Base-by-base conservation (phyloP, 225 moss, liverwort and hornwort genomes). In the Marchantia polymorpha region DNA sequence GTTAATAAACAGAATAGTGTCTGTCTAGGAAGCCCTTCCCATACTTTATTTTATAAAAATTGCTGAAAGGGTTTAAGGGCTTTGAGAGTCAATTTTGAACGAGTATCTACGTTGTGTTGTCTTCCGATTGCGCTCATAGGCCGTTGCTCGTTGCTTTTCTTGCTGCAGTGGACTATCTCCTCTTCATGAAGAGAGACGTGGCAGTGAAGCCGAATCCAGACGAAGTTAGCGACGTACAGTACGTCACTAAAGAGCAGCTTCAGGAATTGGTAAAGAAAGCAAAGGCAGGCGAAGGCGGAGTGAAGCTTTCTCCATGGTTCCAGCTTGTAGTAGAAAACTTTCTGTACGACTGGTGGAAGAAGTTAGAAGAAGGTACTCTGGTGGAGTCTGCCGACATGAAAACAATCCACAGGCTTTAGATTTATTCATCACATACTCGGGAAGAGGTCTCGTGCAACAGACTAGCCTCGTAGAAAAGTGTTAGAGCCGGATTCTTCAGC, bases 281-380 rank as follows among this genome's bases (percentile, higher is more conserved):
- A 15, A 94, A 95, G 81, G 88, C 89, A 2, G 91, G 92, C 77
- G 89, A 93, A 64, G 97, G 86, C 12, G 93, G 88, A 0, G 79
- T 95, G 65, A 95, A 90, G 82, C 91, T 99, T 27, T 99, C 97
- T 0, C 97, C 97, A 9, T 99, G 97, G 97, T 99, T 99, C 78
- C 94, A 92, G 69, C 89, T 99, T 55, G 97, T 99, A 3, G 95
- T 93, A 8, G 89, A 93, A 75, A 95, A 99, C 53, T 99, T 93
- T 67, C 88, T 99, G 27, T 92, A 90, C 72, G 93, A 93, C 78
- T 99, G 97, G 97, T 99, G 97, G 97, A 95, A 91, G 84, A 89
- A 87, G 66, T 82, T 99, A 27, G 97, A 95, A 79, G 85, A 93
- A 14, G 92, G 92, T 64, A 89, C 95, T 0, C 83, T 99, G 78